These are phyloP conservation scores for Thalassiosira tumida DNA, from an alignment of 352 stramenopile genomes.

Conservation along the genomic window DNA sequence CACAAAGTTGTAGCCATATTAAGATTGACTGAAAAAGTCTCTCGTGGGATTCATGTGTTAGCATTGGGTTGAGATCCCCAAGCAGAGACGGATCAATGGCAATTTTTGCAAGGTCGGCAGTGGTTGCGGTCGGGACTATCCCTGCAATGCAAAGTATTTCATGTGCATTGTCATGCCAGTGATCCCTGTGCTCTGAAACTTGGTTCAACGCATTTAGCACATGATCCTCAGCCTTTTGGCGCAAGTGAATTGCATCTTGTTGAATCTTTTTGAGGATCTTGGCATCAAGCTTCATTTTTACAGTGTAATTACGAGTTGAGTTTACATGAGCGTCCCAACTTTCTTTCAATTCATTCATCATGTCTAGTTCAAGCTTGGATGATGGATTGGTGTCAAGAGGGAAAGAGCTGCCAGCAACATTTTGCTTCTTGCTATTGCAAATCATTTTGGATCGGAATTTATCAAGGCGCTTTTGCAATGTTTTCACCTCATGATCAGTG, in stretches of 20 bases:
- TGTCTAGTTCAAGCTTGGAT: constrained; percentile 71
- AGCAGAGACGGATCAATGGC: constrained; percentile 49
- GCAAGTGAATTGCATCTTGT: constrained; percentile 22
- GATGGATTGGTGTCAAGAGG: constrained; percentile 53
- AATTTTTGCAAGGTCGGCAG: constrained; percentile 69
- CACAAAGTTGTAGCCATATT: constrained; percentile 89
- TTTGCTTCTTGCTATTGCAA: constrained; percentile 5
- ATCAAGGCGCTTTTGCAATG: constrained; percentile 44
- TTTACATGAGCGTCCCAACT: constrained; percentile 72
- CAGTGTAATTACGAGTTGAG: constrained; percentile 1
- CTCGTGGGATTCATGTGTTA: constrained; percentile 39
- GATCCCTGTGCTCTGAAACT: background rate
- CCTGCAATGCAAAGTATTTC: constrained; percentile 65
- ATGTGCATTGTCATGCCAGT: constrained; percentile 72
- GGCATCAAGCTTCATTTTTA: background rate
- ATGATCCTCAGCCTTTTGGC: constrained; percentile 59
- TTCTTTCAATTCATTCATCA: constrained; percentile 75
- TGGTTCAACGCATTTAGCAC: constrained; percentile 56
- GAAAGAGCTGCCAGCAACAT: constrained; percentile 21
- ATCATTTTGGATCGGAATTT: constrained; percentile 23
- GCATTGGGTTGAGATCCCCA: constrained; percentile 71
- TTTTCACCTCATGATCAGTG: constrained; percentile 32
- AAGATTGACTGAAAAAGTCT: constrained; percentile 54
- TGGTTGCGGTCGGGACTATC: constrained; percentile 58
- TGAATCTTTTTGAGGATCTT: constrained; percentile 11